phyloP scores from a whole-genome alignment of 2,329 filamentous ascomycete species.

The Penicillium sclerotigenum region DNA sequence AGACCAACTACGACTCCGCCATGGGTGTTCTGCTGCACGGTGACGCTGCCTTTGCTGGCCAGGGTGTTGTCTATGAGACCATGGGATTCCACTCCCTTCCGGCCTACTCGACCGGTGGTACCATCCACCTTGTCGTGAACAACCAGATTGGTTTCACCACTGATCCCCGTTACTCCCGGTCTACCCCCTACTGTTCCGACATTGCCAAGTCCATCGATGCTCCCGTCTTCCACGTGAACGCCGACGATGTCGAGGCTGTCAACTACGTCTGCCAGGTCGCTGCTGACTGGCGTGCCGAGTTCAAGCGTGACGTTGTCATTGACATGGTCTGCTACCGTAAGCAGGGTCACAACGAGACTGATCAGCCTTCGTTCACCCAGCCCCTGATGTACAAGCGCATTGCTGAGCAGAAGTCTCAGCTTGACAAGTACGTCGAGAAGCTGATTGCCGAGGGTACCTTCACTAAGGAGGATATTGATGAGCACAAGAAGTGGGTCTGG shows the following conservation, averaged over 20 bases:
- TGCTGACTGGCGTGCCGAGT: slow-evolving; percentile 96
- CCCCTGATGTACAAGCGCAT: slow-evolving; percentile 99
- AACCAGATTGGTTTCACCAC: slow-evolving; percentile 99
- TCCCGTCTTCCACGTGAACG: slow-evolving; percentile 98
- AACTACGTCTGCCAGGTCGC: slow-evolving; percentile 98
- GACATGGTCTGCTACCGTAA: slow-evolving; percentile 99
- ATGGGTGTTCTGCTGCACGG: slow-evolving; percentile 97
- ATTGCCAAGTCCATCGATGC: slow-evolving; percentile 99
- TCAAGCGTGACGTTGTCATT: slow-evolving; percentile 97
- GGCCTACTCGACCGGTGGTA: slow-evolving; percentile 94
- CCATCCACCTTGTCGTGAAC: slow-evolving; percentile 95
- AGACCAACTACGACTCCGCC: slow-evolving; percentile 79
- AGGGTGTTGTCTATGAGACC: slow-evolving; percentile 97
- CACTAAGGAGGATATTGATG: slow-evolving; percentile 94
- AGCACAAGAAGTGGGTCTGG: slow-evolving; percentile 99
- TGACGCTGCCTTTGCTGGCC: slow-evolving; percentile 93
- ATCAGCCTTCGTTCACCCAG: slow-evolving; percentile 99
- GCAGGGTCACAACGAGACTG: slow-evolving; percentile 98
- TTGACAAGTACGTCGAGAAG: slow-evolving; percentile 89
- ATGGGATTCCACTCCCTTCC: slow-evolving; percentile 96
- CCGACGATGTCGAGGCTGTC: slow-evolving; percentile 95
- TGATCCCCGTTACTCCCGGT: slow-evolving; percentile 93
- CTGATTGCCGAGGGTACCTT: slow-evolving; percentile 90
- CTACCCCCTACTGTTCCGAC: slow-evolving; percentile 97
- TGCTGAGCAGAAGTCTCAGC: slow-evolving; percentile 73